Conservation (phyloP, 805 yeast genomes). For the Candida mattraensis region DNA sequence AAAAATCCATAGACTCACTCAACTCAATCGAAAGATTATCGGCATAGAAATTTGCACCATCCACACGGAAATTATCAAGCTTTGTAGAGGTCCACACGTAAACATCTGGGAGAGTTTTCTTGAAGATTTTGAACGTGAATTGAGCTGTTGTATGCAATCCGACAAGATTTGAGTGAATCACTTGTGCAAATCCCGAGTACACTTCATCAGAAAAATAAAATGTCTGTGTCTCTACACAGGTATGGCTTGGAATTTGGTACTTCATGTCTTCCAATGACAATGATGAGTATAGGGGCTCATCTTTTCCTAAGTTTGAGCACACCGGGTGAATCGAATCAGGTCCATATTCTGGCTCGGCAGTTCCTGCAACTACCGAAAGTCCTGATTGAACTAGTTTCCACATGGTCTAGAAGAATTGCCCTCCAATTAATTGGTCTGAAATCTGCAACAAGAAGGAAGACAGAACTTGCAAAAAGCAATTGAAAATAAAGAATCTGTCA, state of each 20-base stretch:
- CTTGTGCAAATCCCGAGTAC: slow-evolving; percentile 84
- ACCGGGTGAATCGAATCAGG: slow-evolving; percentile 88
- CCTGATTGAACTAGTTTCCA: slow-evolving; percentile 38
- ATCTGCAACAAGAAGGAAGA: too few relatives aligned
- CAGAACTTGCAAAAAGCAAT: too few relatives aligned
- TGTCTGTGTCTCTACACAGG: slow-evolving; percentile 95
- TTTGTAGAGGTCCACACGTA: slow-evolving; percentile 90
- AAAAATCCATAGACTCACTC: slow-evolving; percentile 46
- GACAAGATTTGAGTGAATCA: slow-evolving; percentile 89
- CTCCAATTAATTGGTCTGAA: too few relatives aligned
- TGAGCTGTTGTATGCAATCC: slow-evolving; percentile 90
- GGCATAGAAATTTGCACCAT: slow-evolving; percentile 78
- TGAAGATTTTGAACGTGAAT: slow-evolving; percentile 82
- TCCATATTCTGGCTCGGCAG: slow-evolving; percentile 97
- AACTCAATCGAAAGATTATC: slow-evolving; percentile 66
- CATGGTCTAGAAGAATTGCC: slow-evolving; percentile 16
- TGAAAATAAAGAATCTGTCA: too few relatives aligned
- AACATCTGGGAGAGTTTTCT: slow-evolving; percentile 49
- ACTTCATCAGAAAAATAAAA: slow-evolving; percentile 76
- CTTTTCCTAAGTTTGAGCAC: slow-evolving; percentile 49
- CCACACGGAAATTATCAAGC: slow-evolving; percentile 69
- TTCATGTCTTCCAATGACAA: slow-evolving; percentile 67
- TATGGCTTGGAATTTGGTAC: slow-evolving; percentile 73
- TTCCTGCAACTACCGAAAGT: slow-evolving; percentile 90
- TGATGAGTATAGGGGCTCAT: slow-evolving; percentile 56